phyloP scores from a whole-genome alignment of 2,329 filamentous ascomycete species.

The Akanthomyces lecanii region DNA sequence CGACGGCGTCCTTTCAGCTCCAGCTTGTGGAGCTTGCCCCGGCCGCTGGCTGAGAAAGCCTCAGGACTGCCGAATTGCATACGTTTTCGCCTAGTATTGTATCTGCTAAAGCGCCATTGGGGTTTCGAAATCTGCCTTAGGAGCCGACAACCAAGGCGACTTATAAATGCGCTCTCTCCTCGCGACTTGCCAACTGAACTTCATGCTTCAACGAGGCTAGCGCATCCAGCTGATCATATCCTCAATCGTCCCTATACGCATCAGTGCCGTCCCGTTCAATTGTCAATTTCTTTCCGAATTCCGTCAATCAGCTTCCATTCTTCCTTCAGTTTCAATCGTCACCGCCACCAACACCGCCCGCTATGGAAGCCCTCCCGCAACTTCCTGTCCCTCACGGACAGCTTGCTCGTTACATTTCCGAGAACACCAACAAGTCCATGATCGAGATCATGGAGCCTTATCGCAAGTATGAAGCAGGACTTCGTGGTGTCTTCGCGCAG shows the following conservation, averaged over 20 bases:
- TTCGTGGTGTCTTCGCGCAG: slow-evolving; percentile 67
- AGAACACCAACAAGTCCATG: slow-evolving; percentile 51
- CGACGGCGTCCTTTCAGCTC: slow-evolving; percentile 12
- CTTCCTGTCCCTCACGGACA: slow-evolving; percentile 44
- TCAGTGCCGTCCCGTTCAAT: background rate
- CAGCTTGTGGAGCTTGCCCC: slow-evolving; percentile 3
- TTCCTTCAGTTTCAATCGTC: background rate
- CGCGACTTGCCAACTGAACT: background rate
- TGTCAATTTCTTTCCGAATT: background rate
- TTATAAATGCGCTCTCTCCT: background rate
- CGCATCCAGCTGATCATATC: background rate
- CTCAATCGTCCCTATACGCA: background rate
- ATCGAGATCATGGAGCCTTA: slow-evolving; percentile 60
- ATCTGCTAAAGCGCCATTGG: background rate
- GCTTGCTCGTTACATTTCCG: slow-evolving; percentile 50
- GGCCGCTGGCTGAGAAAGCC: background rate
- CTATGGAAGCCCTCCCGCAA: slow-evolving; percentile 36
- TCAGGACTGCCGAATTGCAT: background rate
- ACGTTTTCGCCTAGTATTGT: background rate
- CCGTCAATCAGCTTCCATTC: background rate
- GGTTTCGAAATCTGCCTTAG: slow-evolving; percentile 5
- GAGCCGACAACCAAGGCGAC: background rate
- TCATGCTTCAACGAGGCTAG: background rate
- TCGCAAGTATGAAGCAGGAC: slow-evolving; percentile 61
- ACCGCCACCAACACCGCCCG: slow-evolving; percentile 6